Conservation (phyloP, 129 eudicot species). For the carrot (Daucus carota) region DNA sequence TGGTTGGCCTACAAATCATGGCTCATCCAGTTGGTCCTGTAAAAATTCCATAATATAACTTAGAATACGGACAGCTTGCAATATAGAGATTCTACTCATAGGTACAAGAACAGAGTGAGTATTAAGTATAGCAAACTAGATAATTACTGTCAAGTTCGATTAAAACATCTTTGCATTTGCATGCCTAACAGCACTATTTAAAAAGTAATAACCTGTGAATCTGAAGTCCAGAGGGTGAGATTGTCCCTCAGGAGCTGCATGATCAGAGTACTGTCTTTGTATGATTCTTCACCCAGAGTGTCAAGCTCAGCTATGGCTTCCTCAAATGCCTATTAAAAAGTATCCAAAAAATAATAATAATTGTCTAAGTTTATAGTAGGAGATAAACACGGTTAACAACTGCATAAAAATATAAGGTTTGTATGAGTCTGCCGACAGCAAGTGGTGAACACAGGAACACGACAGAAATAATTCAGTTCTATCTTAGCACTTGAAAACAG, state of each 20-base stretch:
- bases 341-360: background rate
- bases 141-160: background rate
- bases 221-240: slow-evolving; percentile 97
- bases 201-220: slow-evolving; percentile 74
- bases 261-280: slow-evolving; percentile 93
- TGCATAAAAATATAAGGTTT: background rate
- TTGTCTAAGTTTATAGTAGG: background rate
- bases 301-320: slow-evolving; percentile 92
- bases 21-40: slow-evolving; percentile 72
- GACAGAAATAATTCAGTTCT: background rate
- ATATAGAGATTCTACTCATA: background rate
- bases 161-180: slow-evolving; percentile 5
- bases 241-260: slow-evolving; percentile 95
- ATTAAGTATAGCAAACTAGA: background rate
- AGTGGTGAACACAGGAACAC: background rate
- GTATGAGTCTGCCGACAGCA: background rate
- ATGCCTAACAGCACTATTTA: background rate
- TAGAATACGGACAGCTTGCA: background rate
- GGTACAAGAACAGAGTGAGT: background rate
- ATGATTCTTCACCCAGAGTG: slow-evolving; percentile 90
- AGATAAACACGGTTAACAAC: background rate
- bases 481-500: background rate
- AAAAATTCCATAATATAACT: no score
- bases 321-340: slow-evolving; percentile 64
- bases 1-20: slow-evolving; percentile 22